A percentile compares a stretch with the other conserved stretches of the same genome.
phyloP scores from a whole-genome alignment of 2,329 filamentous ascomycete species.

The Fusarium luffae region DNA sequence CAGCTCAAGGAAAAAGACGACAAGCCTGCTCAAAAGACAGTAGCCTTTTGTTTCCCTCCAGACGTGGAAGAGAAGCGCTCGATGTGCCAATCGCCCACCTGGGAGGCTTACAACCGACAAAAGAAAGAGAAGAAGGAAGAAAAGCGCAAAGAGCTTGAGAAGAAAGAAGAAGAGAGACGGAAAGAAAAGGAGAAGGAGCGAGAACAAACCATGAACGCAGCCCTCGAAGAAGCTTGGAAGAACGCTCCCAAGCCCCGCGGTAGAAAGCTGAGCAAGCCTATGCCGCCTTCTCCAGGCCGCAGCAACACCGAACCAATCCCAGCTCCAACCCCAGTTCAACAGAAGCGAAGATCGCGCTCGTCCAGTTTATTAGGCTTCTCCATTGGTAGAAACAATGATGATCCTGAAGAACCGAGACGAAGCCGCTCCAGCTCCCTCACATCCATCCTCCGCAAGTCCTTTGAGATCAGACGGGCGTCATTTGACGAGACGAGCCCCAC shows the following conservation, averaged over 20 bases:
- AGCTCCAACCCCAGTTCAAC: neutral
- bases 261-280: slow-evolving; percentile 50
- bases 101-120: slow-evolving; percentile 66
- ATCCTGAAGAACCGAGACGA: slow-evolving; percentile 41
- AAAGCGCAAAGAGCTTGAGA: slow-evolving; percentile 56
- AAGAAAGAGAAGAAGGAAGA: slow-evolving; percentile 65
- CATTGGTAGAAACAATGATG: slow-evolving; percentile 37
- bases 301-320: slow-evolving; percentile 32
- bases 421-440: slow-evolving; percentile 53
- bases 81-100: slow-evolving; percentile 71
- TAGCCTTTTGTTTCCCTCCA: slow-evolving; percentile 49
- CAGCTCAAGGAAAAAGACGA: slow-evolving; percentile 29
- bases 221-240: slow-evolving; percentile 42
- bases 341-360: slow-evolving; percentile 44
- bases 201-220: slow-evolving; percentile 31
- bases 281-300: slow-evolving; percentile 42
- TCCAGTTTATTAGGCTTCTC: slow-evolving; percentile 45
- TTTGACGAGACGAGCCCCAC: slow-evolving; percentile 47
- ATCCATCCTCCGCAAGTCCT: slow-evolving; percentile 50
- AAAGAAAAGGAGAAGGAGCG: slow-evolving; percentile 44
- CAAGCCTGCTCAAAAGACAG: slow-evolving; percentile 45
- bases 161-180: slow-evolving; percentile 47
- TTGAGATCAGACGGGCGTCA: slow-evolving; percentile 51
- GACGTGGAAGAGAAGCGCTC: slow-evolving; percentile 48
- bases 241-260: slow-evolving; percentile 39